Conservation (phyloP, 441 rosid species). For the Gossypium aridum region DNA sequence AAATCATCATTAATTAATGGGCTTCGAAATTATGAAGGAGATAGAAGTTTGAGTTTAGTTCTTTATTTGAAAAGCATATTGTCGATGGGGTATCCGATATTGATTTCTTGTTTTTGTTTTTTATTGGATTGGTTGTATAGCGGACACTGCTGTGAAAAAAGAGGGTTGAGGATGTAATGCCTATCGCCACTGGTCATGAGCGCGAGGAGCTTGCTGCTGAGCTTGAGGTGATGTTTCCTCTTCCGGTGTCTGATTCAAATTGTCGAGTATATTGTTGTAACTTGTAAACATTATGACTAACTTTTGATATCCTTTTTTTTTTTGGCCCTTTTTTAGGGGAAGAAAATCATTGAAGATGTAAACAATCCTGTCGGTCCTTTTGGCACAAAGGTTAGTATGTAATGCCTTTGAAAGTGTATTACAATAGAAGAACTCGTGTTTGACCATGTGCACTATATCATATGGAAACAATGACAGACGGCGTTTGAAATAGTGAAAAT, state of each 20-base stretch:
- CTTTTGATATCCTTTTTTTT: neutral
- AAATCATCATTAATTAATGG: neutral
- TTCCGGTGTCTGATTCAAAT: neutral
- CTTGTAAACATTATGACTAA: neutral
- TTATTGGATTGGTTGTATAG: conserved; percentile 22
- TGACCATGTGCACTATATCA: neutral
- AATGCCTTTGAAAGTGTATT: neutral
- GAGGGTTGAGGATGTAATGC: conserved; percentile 76
- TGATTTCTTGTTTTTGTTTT: neutral
- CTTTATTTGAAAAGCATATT: too few relatives aligned
- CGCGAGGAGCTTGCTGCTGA: conserved; percentile 84
- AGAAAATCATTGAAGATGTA: conserved; percentile 47
- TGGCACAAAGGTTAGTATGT: conserved; percentile 54
- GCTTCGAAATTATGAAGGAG: neutral
- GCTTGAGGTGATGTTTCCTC: conserved; percentile 43
- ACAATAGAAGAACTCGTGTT: neutral
- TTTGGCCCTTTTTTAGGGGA: conserved; percentile 41
- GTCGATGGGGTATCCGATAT: neutral
- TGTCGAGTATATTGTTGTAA: neutral
- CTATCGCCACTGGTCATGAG: conserved; percentile 94
- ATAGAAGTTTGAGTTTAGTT: neutral
- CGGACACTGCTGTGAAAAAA: conserved; percentile 44
- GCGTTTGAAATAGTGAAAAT: neutral
- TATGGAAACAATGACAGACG: neutral
- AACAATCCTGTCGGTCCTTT: conserved; percentile 70